Evolutionary conservation across 768 basidiomycete genomes (phyloP).

Genomic region (Kwoniella mangroviensis): DNA sequence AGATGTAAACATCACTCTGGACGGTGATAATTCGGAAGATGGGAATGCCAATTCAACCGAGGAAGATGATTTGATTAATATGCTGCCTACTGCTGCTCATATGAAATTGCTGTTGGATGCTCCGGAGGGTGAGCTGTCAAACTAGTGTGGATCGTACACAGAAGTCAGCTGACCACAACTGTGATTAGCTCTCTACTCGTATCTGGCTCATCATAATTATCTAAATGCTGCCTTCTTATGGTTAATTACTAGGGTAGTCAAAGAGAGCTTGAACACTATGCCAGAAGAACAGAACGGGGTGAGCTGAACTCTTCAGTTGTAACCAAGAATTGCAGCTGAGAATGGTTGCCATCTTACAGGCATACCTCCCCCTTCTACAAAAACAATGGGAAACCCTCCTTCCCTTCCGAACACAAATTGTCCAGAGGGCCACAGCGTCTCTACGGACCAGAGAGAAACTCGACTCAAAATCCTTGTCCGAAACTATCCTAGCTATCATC

Average conservation of each 20-base stretch:
- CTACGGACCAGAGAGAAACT: conserved; percentile 68
- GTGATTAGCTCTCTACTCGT: conserved; percentile 73
- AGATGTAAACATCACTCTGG: conserved; percentile 31
- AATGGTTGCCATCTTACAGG: no score
- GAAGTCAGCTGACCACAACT: no score
- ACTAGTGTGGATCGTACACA: no score
- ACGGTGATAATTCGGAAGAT: conserved; percentile 25
- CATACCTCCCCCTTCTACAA: conserved; percentile 83
- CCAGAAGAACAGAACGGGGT: conserved; percentile 69
- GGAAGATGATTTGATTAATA: conserved; percentile 40
- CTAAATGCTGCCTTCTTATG: conserved; percentile 86
- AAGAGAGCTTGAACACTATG: conserved; percentile 70
- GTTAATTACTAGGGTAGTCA: conserved; percentile 80
- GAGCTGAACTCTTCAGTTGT: conserved; percentile 51
- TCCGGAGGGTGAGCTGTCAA: conserved; percentile 68
- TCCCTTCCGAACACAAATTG: conserved; percentile 85
- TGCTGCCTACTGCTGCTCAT: conserved; percentile 71
- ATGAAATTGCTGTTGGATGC: conserved; percentile 89
- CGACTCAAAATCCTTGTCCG: conserved; percentile 62
- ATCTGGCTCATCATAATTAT: conserved; percentile 78
- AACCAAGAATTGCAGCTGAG: neutral
- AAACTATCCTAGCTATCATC: conserved; percentile 79
- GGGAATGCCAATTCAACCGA: conserved; percentile 16
- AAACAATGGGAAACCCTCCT: conserved; percentile 91
- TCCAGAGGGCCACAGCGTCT: conserved; percentile 82